Evolutionary conservation across 2,329 filamentous ascomycete genomes (phyloP).

Genomic region (Penicillium sp.): DNA sequence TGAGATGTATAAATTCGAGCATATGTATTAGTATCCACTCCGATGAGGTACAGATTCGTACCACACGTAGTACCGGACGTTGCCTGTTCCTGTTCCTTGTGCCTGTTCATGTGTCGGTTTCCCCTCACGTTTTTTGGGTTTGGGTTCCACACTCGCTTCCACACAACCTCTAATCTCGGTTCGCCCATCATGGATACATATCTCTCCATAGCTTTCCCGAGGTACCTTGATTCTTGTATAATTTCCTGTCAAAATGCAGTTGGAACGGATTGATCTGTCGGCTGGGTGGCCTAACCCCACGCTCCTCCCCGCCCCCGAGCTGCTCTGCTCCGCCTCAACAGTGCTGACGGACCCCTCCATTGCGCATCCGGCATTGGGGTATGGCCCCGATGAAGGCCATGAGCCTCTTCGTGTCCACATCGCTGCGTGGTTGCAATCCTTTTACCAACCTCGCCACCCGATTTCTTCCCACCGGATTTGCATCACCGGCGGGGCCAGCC

Average conservation of each 20-base stretch:
- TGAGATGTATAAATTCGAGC: background rate
- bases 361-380: constrained; percentile 67
- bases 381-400: constrained; percentile 77
- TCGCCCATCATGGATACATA: background rate
- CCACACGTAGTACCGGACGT: background rate
- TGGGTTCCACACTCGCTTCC: constrained; percentile 13
- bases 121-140: background rate
- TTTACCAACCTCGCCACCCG: constrained; percentile 54
- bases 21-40: background rate
- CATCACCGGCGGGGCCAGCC: constrained; percentile 82
- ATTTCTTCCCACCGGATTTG: constrained; percentile 65
- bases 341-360: constrained; percentile 63
- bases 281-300: constrained; percentile 52
- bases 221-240: background rate
- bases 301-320: constrained; percentile 65
- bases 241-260: background rate
- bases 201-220: background rate
- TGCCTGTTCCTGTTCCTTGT: background rate
- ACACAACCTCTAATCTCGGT: constrained; percentile 11
- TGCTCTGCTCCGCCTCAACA: constrained; percentile 61
- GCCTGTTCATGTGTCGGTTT: background rate
- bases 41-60: background rate
- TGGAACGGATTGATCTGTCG: constrained; percentile 42
- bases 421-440: constrained; percentile 67
- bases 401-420: constrained; percentile 67